These are phyloP conservation scores for Cenchrus americanus DNA, from an alignment of 176 grass and related monocot genomes.

Conservation along the genomic window DNA sequence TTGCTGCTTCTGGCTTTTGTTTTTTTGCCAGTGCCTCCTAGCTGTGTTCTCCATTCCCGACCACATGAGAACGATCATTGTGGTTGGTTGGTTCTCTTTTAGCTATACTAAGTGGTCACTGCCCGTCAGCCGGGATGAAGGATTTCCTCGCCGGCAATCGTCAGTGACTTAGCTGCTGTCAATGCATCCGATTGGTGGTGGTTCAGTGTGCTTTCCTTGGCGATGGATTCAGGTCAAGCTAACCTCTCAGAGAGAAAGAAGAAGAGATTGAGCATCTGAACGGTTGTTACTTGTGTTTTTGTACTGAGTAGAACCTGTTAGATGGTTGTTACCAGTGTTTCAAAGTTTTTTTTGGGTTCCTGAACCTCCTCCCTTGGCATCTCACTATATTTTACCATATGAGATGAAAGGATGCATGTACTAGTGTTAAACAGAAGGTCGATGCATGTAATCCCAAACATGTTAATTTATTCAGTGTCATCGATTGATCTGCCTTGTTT, in stretches of 20 bases:
- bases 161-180: conserved; percentile 35
- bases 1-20: conserved; percentile 52
- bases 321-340: conserved; percentile 19
- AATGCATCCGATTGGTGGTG: conserved; percentile 39
- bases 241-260: neutral
- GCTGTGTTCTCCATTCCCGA: conserved; percentile 33
- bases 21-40: conserved; percentile 33
- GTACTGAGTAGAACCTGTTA: conserved; percentile 17
- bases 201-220: conserved; percentile 42
- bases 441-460: conserved; percentile 37
- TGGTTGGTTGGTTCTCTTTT: conserved; percentile 41
- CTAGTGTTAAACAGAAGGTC: conserved; percentile 25
- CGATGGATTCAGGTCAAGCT: conserved; percentile 31
- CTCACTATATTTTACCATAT: conserved; percentile 42
- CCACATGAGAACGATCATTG: conserved; percentile 46
- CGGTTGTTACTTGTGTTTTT: conserved; percentile 17
- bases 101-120: conserved; percentile 48
- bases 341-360: neutral
- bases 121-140: conserved; percentile 25
- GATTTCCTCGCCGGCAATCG: neutral
- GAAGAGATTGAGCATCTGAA: conserved; percentile 16
- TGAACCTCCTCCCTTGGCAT: conserved; percentile 39
- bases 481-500: no score
- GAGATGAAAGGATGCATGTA: conserved; percentile 41
- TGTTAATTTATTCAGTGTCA: conserved; percentile 42